phyloP scores from a whole-genome alignment of 2,329 filamentous ascomycete species.

The Aspergillus neotritici region DNA sequence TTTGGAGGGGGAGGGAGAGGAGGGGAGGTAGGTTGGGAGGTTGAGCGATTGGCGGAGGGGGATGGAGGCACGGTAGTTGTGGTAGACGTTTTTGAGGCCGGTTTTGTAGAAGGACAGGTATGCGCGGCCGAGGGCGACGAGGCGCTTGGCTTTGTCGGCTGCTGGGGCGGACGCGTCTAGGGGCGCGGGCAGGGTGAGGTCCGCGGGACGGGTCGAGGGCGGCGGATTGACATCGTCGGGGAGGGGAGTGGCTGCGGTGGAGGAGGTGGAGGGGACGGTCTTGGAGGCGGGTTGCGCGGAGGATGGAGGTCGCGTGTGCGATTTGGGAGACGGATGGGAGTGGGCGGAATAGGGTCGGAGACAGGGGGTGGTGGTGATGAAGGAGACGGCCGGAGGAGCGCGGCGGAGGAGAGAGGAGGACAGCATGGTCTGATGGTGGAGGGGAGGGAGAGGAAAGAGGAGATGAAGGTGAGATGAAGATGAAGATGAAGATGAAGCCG shows the following conservation, averaged over 20 bases:
- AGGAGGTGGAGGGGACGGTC: slow-evolving; percentile 13
- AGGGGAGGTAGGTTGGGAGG: slow-evolving; percentile 30
- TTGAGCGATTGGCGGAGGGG: slow-evolving; percentile 27
- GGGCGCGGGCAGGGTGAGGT: slow-evolving; percentile 58
- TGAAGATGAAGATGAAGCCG: no score
- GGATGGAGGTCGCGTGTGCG: slow-evolving; percentile 16
- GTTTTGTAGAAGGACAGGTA: slow-evolving; percentile 84
- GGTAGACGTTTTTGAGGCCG: slow-evolving; percentile 68
- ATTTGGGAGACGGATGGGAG: slow-evolving; percentile 10
- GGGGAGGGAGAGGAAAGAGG: neutral
- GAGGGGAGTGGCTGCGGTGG: slow-evolving; percentile 15
- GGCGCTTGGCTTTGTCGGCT: slow-evolving; percentile 26
- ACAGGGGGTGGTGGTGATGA: neutral
- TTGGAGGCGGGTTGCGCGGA: slow-evolving; percentile 12
- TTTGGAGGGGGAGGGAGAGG: slow-evolving; percentile 16
- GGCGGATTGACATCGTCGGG: slow-evolving; percentile 61
- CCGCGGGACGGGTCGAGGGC: slow-evolving; percentile 63
- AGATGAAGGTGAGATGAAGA: neutral
- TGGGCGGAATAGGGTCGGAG: slow-evolving; percentile 7
- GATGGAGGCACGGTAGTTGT: slow-evolving; percentile 50
- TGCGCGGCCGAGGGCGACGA: slow-evolving; percentile 58
- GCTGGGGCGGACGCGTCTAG: slow-evolving; percentile 41
- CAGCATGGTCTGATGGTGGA: slow-evolving; percentile 2
- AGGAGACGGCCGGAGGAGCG: neutral
- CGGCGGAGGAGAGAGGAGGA: slow-evolving; percentile 5